Percentiles rank a stretch among this genome's conserved stretches.
These are phyloP conservation scores for Garcia nutans DNA, from an alignment of 345 rosid genomes.

Conservation along the genomic window DNA sequence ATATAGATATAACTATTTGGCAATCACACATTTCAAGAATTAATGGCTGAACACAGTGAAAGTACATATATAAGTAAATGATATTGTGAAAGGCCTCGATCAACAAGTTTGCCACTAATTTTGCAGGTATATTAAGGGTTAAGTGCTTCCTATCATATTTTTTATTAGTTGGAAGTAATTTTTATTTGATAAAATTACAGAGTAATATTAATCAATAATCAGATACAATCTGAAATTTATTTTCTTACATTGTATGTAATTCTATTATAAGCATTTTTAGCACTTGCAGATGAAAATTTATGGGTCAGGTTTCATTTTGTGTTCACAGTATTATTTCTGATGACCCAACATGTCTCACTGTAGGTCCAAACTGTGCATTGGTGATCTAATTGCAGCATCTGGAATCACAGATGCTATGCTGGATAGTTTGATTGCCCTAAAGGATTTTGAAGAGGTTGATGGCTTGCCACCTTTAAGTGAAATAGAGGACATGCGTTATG, in stretches of 20 bases:
- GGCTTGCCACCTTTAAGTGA: slow-evolving; percentile 88
- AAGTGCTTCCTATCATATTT: background rate
- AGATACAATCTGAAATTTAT: background rate
- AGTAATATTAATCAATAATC: background rate
- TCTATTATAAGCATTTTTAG: background rate
- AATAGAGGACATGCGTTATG: slow-evolving; percentile 70
- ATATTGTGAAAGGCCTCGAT: background rate
- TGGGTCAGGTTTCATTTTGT: background rate
- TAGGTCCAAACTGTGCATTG: slow-evolving; percentile 90
- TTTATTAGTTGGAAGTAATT: background rate
- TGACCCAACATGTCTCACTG: slow-evolving; percentile 17
- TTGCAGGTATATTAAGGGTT: background rate
- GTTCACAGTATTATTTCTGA: background rate
- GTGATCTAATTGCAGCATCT: slow-evolving; percentile 86
- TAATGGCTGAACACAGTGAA: background rate
- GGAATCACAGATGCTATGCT: slow-evolving; percentile 94
- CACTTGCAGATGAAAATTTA: background rate
- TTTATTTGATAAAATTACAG: background rate
- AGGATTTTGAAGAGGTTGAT: slow-evolving; percentile 73
- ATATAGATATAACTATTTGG: slow-evolving; percentile 5
- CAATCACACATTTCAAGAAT: background rate
- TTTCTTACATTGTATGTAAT: background rate
- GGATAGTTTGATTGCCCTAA: slow-evolving; percentile 83
- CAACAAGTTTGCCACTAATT: background rate
- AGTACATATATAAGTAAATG: background rate